Evolutionary conservation across 2,329 filamentous ascomycete species (phyloP), one percentile per base, ranked within the genome.

Genomic region (Tolypocladium inflatum): DNA sequence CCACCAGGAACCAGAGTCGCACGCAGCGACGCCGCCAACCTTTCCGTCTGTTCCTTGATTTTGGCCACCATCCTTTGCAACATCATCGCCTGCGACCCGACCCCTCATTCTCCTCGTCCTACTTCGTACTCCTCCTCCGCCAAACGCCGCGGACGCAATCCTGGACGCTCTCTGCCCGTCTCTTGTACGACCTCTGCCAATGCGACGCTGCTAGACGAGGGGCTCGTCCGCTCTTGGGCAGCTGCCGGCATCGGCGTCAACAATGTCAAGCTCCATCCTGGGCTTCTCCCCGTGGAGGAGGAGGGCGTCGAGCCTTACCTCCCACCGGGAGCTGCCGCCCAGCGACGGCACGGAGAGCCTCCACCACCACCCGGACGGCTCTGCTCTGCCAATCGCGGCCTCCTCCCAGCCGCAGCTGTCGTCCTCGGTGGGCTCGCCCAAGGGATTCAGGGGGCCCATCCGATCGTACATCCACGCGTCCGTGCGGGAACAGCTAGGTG

Each of bases 381-480:
- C 65, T 62, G 30, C 64, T 42, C 57, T 63, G 11, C 57, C 55
- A 55, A 61, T 54, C 58, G 62, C 50, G 35, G 59, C 54, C 48
- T 63, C 55, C 54, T 65, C 62, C 58, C 60, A 63, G 30, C 60
- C 63, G 33, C 63, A 60, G 37, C 67, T 78, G 13, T 79, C 77
- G 23, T 73, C 77, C 6, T 76, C 74, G 21, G 67, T 69, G 42
- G 67, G 66, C 58, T 73, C 73, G 41, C 60, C 60, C 21, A 66
- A 68, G 10, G 67, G 66, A 10, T 78, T 86, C 67, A 79, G 82
- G 69, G 86, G 88, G 60, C 87, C 87, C 5, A 85, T 87, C 54
- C 80, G 88, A 57, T 90, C 87, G 3, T 90, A 89, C 63, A 84
- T 89, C 57, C 85, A 89, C 63, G 82, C 85, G 57, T 83, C 84